Evolutionary conservation across 768 basidiomycete genomes (phyloP).

Genomic region (Phaffia tasmanica): DNA sequence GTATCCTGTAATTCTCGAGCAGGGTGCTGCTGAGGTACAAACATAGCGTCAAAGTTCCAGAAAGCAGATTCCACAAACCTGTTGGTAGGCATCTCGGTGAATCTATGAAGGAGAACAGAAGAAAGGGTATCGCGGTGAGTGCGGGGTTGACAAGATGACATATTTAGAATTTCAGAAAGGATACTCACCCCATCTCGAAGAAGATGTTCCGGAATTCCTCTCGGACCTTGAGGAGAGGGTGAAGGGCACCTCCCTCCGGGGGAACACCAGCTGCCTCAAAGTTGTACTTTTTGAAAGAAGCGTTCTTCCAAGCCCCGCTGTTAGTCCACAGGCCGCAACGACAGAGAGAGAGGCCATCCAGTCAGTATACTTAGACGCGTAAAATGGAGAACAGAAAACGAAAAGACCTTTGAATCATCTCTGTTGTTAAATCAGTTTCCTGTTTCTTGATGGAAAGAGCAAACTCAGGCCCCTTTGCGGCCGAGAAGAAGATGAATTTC

Average conservation of each 20-base stretch:
- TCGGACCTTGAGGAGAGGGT: conserved; percentile 91
- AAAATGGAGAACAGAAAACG: neutral
- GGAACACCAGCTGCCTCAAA: conserved; percentile 92
- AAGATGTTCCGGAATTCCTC: conserved; percentile 97
- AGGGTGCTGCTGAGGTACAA: conserved; percentile 97
- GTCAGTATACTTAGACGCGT: neutral
- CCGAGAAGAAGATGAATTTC: conserved; percentile 91
- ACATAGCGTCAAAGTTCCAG: conserved; percentile 98
- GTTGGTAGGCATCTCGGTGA: conserved; percentile 95
- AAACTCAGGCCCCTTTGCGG: conserved; percentile 72
- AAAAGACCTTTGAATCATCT: conserved; percentile 82
- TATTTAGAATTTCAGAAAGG: too few relatives aligned
- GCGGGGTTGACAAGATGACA: neutral
- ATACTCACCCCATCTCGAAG: conserved; percentile 89
- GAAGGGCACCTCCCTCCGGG: conserved; percentile 79
- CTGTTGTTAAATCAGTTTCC: conserved; percentile 90
- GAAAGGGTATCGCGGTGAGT: neutral
- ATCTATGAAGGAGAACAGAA: conserved; percentile 45
- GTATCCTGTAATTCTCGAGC: conserved; percentile 96
- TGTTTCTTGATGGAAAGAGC: conserved; percentile 82
- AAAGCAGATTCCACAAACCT: conserved; percentile 95
- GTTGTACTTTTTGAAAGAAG: conserved; percentile 95
- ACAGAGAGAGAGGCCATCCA: neutral
- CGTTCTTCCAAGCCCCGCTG: conserved; percentile 88
- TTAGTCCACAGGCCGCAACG: neutral